Conservation (phyloP, 2,329 filamentous ascomycete species). For the Alternaria infectoria region DNA sequence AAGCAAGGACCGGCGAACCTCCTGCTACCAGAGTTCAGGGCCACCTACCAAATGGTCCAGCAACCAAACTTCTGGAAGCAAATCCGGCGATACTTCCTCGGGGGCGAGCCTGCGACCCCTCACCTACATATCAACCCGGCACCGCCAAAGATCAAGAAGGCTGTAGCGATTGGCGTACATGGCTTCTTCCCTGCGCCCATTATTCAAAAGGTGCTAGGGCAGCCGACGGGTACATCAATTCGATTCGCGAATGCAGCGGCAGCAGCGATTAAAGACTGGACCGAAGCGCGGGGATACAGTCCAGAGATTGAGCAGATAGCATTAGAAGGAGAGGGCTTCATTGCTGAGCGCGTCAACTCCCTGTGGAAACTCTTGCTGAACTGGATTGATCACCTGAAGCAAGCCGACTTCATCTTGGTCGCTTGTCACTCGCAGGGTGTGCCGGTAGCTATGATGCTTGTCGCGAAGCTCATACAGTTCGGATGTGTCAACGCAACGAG, state of each 20-base stretch:
- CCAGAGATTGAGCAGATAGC: constrained; percentile 93
- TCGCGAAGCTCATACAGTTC: constrained; percentile 90
- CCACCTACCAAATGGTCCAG: constrained; percentile 64
- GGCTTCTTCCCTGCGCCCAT: constrained; percentile 89
- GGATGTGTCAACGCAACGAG: constrained; percentile 75
- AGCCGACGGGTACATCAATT: constrained; percentile 93
- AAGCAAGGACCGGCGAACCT: constrained; percentile 62
- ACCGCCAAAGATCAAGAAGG: constrained; percentile 77
- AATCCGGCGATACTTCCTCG: constrained; percentile 50
- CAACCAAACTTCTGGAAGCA: constrained; percentile 55
- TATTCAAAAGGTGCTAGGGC: constrained; percentile 88
- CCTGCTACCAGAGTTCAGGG: constrained; percentile 71
- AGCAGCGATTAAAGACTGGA: constrained; percentile 82
- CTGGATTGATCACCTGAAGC: constrained; percentile 88
- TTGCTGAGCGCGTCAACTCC: constrained; percentile 85
- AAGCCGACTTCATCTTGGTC: constrained; percentile 88
- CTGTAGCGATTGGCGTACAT: constrained; percentile 91
- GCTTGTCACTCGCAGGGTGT: constrained; percentile 96
- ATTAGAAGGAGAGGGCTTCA: constrained; percentile 91
- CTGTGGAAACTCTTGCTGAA: constrained; percentile 94
- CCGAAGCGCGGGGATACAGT: constrained; percentile 68
- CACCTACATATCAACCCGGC: constrained; percentile 75
- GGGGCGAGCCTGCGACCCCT: constrained; percentile 62
- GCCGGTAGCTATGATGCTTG: constrained; percentile 87
- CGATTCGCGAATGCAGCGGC: constrained; percentile 89